Percentiles rank a stretch among this genome's conserved stretches.
Evolutionary conservation across 192 early-diverging fungal species (phyloP).

Genomic region (Dissophora globulifera): DNA sequence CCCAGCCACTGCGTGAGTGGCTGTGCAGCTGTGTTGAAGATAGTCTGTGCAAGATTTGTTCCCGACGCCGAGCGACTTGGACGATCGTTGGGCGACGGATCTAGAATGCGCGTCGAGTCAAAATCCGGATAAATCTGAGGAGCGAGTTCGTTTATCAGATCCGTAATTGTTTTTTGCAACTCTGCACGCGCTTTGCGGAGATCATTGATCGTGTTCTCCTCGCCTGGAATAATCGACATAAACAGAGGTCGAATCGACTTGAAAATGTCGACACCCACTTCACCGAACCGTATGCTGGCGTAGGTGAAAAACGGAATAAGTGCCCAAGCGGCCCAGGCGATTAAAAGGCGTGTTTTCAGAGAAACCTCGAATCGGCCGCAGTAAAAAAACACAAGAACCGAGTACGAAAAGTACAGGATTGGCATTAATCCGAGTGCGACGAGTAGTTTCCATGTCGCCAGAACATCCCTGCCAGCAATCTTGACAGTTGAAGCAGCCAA

Average conservation of each 20-base stretch:
- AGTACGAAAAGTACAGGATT: slow-evolving; percentile 76
- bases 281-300: slow-evolving; percentile 80
- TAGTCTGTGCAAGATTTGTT: slow-evolving; percentile 22
- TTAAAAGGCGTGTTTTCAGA: slow-evolving; percentile 41
- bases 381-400: slow-evolving; percentile 67
- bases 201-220: slow-evolving; percentile 64
- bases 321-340: slow-evolving; percentile 56
- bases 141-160: slow-evolving; percentile 86
- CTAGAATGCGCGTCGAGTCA: slow-evolving; percentile 59
- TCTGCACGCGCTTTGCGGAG: slow-evolving; percentile 76
- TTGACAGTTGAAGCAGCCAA: slow-evolving; percentile 91
- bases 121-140: slow-evolving; percentile 84
- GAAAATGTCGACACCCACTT: slow-evolving; percentile 78
- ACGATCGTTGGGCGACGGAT: slow-evolving; percentile 41
- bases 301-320: slow-evolving; percentile 75
- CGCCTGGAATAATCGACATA: slow-evolving; percentile 70
- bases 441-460: slow-evolving; percentile 95
- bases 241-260: slow-evolving; percentile 88
- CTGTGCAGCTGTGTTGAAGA: slow-evolving; percentile 45
- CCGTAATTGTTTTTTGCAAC: slow-evolving; percentile 80
- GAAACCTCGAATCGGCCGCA: slow-evolving; percentile 59
- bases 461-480: slow-evolving; percentile 92
- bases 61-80: slow-evolving; percentile 40
- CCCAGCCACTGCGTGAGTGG: slow-evolving; percentile 58
- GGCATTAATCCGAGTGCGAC: slow-evolving; percentile 82